These are phyloP conservation scores for Letharia columbiana DNA, from an alignment of 495 filamentous ascomycete genomes.

Conservation along the genomic window DNA sequence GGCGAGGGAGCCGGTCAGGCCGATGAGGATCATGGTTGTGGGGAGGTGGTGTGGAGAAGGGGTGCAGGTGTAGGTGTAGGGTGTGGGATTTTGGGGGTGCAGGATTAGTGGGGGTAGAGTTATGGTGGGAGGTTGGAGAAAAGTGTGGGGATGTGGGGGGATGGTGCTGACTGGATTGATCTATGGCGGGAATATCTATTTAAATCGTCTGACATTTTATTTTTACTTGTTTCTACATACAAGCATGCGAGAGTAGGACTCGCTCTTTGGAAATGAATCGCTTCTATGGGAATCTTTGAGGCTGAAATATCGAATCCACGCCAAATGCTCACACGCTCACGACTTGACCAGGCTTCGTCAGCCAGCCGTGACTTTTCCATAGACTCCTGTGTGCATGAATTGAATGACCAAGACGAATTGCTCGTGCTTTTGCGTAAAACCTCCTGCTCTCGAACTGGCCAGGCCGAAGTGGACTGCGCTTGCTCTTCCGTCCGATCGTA, in stretches of 20 bases:
- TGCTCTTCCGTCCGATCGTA: background rate
- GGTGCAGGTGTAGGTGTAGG: too few relatives aligned
- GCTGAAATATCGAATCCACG: conserved; percentile 3
- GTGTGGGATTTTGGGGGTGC: background rate
- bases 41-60: background rate
- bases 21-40: conserved; percentile 75
- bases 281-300: conserved; percentile 4
- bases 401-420: background rate
- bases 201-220: background rate
- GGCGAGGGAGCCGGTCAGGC: conserved; percentile 93
- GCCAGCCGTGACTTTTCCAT: background rate
- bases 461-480: background rate
- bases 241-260: background rate
- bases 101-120: background rate
- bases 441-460: background rate
- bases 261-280: background rate
- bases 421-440: background rate
- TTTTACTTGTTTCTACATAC: background rate
- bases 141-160: background rate
- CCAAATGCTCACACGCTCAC: conserved; percentile 1
- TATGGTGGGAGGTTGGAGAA: conserved; percentile 4
- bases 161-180: background rate
- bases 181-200: background rate
- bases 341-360: background rate
- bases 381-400: background rate